phyloP scores from a whole-genome alignment of 192 early-diverging fungal species.

The Coemansia sp. region DNA sequence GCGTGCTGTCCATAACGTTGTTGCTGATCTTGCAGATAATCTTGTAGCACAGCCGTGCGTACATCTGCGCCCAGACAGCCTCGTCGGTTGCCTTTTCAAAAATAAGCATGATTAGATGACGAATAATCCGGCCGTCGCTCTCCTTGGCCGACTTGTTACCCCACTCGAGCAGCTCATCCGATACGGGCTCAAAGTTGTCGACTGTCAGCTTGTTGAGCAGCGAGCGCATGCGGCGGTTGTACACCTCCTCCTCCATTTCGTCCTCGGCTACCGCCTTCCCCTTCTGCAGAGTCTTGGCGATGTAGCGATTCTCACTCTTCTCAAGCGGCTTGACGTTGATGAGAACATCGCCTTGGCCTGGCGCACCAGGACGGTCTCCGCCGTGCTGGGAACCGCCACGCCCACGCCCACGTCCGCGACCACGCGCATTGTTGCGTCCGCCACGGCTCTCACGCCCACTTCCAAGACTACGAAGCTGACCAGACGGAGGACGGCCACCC shows the following conservation, averaged over 20 bases:
- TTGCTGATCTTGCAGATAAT: conserved; percentile 67
- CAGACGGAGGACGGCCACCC: conserved; percentile 46
- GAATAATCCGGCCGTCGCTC: conserved; percentile 70
- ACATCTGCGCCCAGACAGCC: conserved; percentile 85
- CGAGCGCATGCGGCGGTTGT: conserved; percentile 79
- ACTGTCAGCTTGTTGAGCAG: conserved; percentile 96
- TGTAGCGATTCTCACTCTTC: conserved; percentile 83
- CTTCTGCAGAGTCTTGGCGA: conserved; percentile 29
- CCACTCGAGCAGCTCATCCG: conserved; percentile 77
- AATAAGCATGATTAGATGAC: conserved; percentile 79
- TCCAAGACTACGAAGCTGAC: conserved; percentile 52
- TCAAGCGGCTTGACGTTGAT: conserved; percentile 77
- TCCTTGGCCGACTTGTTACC: conserved; percentile 71
- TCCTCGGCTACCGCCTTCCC: conserved; percentile 48
- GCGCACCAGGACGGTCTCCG: conserved; percentile 23
- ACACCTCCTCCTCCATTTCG: conserved; percentile 60
- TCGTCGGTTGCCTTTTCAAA: conserved; percentile 98
- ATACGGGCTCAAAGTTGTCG: conserved; percentile 90
- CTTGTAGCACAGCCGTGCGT: conserved; percentile 81
- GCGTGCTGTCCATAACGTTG: conserved; percentile 64
- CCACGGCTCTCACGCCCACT: conserved; percentile 59
- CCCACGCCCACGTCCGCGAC: conserved; percentile 62
- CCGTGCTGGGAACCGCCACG: conserved; percentile 50
- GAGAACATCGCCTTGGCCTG: conserved; percentile 31
- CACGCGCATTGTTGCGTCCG: conserved; percentile 57